phyloP scores from a whole-genome alignment of 768 basidiomycete species.

The Lentinula sp. region DNA sequence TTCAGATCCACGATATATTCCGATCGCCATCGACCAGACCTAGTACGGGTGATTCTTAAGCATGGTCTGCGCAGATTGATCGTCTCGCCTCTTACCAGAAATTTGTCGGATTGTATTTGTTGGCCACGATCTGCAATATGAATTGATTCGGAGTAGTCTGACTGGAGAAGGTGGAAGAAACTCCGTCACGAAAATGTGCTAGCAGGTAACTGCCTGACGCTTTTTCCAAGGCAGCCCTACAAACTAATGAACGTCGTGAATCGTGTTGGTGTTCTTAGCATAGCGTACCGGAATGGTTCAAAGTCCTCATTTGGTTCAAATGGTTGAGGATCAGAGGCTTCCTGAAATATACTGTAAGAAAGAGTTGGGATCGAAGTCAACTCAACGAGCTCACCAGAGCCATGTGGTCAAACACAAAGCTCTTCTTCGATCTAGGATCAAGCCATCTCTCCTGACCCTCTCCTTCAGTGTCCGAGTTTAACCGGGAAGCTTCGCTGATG shows the following conservation, averaged over 20 bases:
- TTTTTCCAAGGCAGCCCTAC: conserved; percentile 65
- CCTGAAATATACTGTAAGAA: conserved; percentile 32
- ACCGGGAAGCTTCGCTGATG: conserved; percentile 65
- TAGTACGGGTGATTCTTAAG: conserved; percentile 19
- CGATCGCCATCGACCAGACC: conserved; percentile 96
- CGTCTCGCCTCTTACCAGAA: conserved; percentile 58
- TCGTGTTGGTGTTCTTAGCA: conserved; percentile 10
- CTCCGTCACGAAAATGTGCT: conserved; percentile 82
- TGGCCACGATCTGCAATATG: conserved; percentile 82
- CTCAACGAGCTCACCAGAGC: conserved; percentile 51
- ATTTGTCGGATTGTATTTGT: conserved; percentile 91
- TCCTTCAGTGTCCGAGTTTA: conserved; percentile 29
- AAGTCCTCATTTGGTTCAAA: conserved; percentile 55
- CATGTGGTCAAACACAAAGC: conserved; percentile 83
- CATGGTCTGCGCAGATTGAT: too few species aligned
- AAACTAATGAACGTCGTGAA: neutral
- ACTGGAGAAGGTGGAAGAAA: conserved; percentile 63
- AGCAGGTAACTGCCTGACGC: conserved; percentile 61
- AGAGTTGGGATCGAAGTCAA: conserved; percentile 3
- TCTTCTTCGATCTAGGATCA: conserved; percentile 75
- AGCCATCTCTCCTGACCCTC: conserved; percentile 65
- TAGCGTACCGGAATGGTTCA: conserved; percentile 76
- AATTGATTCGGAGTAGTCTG: conserved; percentile 40
- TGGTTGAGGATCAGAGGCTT: conserved; percentile 67
- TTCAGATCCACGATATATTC: conserved; percentile 72